Conservation (phyloP, 257 asterid genomes). For the Nicotiana obtusifolia region DNA sequence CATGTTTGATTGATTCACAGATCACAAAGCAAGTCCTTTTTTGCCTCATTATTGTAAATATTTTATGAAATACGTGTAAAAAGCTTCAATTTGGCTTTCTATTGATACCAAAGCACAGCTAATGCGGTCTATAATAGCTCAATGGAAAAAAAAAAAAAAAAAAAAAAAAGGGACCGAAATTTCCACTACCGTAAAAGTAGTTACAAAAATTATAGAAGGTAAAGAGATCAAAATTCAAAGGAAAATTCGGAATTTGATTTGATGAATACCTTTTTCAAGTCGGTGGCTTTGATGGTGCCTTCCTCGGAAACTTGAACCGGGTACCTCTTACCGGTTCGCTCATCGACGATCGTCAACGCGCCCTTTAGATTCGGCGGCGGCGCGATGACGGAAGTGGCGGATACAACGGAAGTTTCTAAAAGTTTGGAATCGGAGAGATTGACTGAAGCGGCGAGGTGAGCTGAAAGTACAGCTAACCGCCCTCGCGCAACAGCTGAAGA, state of each 20-base stretch:
- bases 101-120: too few relatives aligned
- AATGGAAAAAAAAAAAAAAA: too few relatives aligned
- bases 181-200: too few relatives aligned
- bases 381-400: conserved; percentile 34
- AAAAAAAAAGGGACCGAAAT: too few relatives aligned
- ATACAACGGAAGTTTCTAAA: conserved; percentile 44
- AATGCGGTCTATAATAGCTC: too few relatives aligned
- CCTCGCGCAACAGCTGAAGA: conserved; percentile 61
- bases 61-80: too few relatives aligned
- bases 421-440: conserved; percentile 25
- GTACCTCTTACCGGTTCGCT: conserved; percentile 70
- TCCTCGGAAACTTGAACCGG: conserved; percentile 81
- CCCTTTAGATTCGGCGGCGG: conserved; percentile 73
- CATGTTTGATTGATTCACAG: too few relatives aligned
- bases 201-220: too few relatives aligned
- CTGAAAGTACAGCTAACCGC: conserved; percentile 81
- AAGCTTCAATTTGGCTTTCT: too few relatives aligned
- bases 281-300: conserved; percentile 86
- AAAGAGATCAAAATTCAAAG: not conserved
- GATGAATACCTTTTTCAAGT: conserved; percentile 62
- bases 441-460: conserved; percentile 61
- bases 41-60: too few relatives aligned
- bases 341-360: conserved; percentile 58
- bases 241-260: not conserved
- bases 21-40: too few relatives aligned